These are phyloP conservation scores for Dinochytrium kinnereticum DNA, from an alignment of 371 early-diverging fungal genomes.

Conservation along the genomic window DNA sequence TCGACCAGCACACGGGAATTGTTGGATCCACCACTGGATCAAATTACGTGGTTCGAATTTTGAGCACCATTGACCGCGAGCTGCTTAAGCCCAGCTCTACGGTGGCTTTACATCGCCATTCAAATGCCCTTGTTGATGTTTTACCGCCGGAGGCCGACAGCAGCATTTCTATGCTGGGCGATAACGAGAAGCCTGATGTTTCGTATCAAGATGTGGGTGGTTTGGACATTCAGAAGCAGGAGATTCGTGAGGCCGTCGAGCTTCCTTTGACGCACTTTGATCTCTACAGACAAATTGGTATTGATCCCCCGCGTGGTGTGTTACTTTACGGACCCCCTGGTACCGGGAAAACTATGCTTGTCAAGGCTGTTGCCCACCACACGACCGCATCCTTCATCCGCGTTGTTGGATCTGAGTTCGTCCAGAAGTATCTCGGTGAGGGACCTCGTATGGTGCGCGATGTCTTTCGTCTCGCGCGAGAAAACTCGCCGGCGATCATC, in stretches of 20 bases:
- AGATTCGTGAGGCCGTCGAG: conserved; percentile 99
- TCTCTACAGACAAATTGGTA: conserved; percentile 99
- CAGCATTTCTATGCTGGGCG: conserved; percentile 93
- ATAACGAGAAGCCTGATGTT: conserved; percentile 97
- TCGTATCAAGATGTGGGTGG: conserved; percentile 99
- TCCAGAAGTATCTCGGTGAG: conserved; percentile 99
- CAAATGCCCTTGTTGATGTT: conserved; percentile 96
- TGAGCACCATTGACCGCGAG: conserved; percentile 98
- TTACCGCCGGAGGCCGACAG: conserved; percentile 98
- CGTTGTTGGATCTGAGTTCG: conserved; percentile 99
- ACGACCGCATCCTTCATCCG: conserved; percentile 99
- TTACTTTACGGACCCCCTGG: conserved; percentile 99
- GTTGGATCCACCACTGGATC: conserved; percentile 97
- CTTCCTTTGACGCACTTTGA: conserved; percentile 99
- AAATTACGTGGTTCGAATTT: conserved; percentile 95
- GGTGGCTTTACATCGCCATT: conserved; percentile 98
- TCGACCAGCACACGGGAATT: conserved; percentile 98
- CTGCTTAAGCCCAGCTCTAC: conserved; percentile 96
- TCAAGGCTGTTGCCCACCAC: conserved; percentile 99
- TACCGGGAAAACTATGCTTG: conserved; percentile 81
- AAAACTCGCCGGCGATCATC: conserved; percentile 99
- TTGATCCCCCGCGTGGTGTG: conserved; percentile 99
- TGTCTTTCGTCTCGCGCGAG: conserved; percentile 97
- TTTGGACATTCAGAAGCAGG: conserved; percentile 99
- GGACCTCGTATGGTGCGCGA: conserved; percentile 99